Base-by-base conservation (phyloP, 805 yeast genomes). In the Suhomyces faveliae region DNA sequence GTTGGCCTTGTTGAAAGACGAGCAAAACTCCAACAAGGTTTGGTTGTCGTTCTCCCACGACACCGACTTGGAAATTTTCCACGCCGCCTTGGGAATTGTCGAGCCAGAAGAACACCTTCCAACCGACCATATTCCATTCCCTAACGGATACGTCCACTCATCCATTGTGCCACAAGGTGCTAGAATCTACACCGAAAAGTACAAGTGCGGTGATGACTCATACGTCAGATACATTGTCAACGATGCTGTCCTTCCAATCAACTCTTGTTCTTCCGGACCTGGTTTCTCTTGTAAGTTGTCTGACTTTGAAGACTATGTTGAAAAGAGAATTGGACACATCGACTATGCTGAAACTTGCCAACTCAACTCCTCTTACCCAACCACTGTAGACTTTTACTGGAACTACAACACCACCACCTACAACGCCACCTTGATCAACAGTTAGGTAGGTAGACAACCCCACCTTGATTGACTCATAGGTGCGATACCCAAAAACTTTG, bases 31-130 rank as follows among this genome's bases (percentile, higher is more conserved):
- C 8, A 77, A 75, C 50, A 84, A 78, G 47, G 70, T 86, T 41
- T 84, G 84, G 73, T 72, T 86, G 54, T 85, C 82, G 54, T 84
- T 87, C 70, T 74, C 88, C 12, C 96, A 89, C 59, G 96, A 89
- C 61, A 78, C 85, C 33, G 85, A 84, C 52, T 64, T 87, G 37
- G 71, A 81, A 52, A 70, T 83, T 37, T 82, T 76, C 55, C 68
- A 84, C 56, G 70, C 87, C 23, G 87, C 92, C 2, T 65, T 87
- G 42, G 90, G 89, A 6, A 61, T 87, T 52, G 51, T 76, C 48
- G 68, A 71, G 52, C 71, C 78, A 8, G 68, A 60, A 17, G 55
- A 64, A 3, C 68, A 71, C 35, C 70, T 81, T 35, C 75, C 83
- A 3, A 61, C 76, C 5, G 72, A 71, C 51, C 66, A 68, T 42